Conservation (phyloP, 352 stramenopile species). For the Hyaloperonospora brassicae region DNA sequence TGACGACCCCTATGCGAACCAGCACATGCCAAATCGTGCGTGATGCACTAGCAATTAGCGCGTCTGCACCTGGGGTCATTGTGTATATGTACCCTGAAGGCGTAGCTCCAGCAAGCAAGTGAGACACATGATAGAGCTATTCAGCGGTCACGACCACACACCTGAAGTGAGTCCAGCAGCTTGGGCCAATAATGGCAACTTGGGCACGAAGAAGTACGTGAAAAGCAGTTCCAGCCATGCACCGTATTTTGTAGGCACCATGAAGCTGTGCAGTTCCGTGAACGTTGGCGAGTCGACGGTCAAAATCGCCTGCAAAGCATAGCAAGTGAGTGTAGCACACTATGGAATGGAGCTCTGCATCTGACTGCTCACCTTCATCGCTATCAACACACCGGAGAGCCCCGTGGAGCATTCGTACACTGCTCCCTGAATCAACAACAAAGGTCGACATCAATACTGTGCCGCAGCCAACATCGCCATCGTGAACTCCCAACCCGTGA, state of each 20-base stretch:
- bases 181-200: slow-evolving; percentile 81
- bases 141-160: slow-evolving; percentile 7
- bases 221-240: slow-evolving; percentile 84
- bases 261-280: slow-evolving; percentile 57
- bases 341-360: neutral
- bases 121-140: neutral
- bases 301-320: slow-evolving; percentile 56
- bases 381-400: slow-evolving; percentile 72
- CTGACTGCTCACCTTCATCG: slow-evolving; percentile 48
- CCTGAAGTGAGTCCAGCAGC: slow-evolving; percentile 81
- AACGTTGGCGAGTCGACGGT: slow-evolving; percentile 65
- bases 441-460: neutral
- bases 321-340: slow-evolving; percentile 8
- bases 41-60: slow-evolving; percentile 11
- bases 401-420: slow-evolving; percentile 61
- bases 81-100: slow-evolving; percentile 30
- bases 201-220: slow-evolving; percentile 72
- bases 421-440: slow-evolving; percentile 19
- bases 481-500: slow-evolving; percentile 11
- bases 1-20: slow-evolving; percentile 19
- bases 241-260: slow-evolving; percentile 79
- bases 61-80: slow-evolving; percentile 21
- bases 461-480: neutral
- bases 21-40: slow-evolving; percentile 11
- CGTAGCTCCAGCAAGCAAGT: neutral